Base-by-base conservation (phyloP, 257 asterid genomes). In the Penstemon newberryi region DNA sequence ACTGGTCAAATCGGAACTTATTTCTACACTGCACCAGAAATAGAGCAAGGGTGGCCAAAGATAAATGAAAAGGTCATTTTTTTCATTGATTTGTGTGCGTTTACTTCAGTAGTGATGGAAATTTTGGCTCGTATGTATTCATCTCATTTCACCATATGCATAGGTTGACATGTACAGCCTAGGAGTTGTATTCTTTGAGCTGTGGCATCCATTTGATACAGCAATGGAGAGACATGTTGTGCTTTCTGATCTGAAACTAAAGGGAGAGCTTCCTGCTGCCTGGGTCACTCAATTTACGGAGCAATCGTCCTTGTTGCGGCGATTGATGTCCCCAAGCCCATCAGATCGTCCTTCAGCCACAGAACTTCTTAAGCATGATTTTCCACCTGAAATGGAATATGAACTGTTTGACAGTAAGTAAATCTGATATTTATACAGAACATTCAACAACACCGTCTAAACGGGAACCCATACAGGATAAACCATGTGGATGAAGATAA, bases 11-110 rank as follows among this genome's bases (percentile, higher is more conserved):
- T 93, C 67, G 97, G 99, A 66, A 90, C 99, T 46, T 93, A 90
- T 73, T 93, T 93, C 79, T 91, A 93, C 86, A 90, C 99, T 70
- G 97, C 99, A 68, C 96, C 97, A 36, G 99, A 90, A 78, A 88
- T 90, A 81, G 97, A 90, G 82, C 96, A 90, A 78, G 90, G 91
- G 69, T 90, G 96, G 99, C 97, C 99, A 75, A 93, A 88, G 89
- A 93, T 93, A 39, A 82, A 90, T 75, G 99, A 93, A 84, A 90
- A 90, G 99, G 97, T 90, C 44, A 61, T 36, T 13, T 39, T 60
- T 76, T 45, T 44, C 57, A 47, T 70, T 37, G 8, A 61, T 38
- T 18, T 65, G 41, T 56, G 65, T 41, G 56, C 43, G 52, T 41
- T 68, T 67, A 25, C 63, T 58, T 63, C 42, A 49, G 63, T 65